Evolutionary conservation across 2,329 filamentous ascomycete genomes (phyloP), one percentile per base, ranked within the genome.

Genomic region (Mollisiaceae sp.): DNA sequence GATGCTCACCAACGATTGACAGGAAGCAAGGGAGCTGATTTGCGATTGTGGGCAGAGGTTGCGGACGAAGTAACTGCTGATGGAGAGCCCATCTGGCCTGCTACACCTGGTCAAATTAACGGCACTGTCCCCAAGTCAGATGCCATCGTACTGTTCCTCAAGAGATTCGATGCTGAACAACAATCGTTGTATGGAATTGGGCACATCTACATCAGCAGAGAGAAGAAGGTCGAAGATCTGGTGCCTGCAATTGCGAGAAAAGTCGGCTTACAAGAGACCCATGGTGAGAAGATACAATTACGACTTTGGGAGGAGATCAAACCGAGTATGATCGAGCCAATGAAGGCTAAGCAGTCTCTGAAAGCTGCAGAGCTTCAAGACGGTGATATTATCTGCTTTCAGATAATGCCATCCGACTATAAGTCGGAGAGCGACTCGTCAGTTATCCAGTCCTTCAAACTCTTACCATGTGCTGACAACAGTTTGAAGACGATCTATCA

Each of bases 291-390:
- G 74, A 76, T 88, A 43, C 76, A 83, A n/a, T 54, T 91, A 66
- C 84, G 86, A 72, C 85, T 99, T 24, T 98, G 89, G 81, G 95
- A 99, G 84, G 95, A 99, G 81, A 98, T 99, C 79, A 99, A 98
- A 79, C 93, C 94, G 60, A 92, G 89, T 66, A 98, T 98, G 94
- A 97, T 99, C 71, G 96, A 99, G 76, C 85, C 87, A 8, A 90
- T 99, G 82, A 98, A 97, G 79, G 86, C 90, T 0, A 98, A 97
- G 80, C 89, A 93, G 75, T 93, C 93, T 0, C 84, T 99, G 66
- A 91, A 93, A 70, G 89, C 92, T 66, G 95, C 95, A 1, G 96
- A 99, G 77, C 91, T 99, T 27, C 94, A 98, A 76, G 94, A 99
- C 73, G 95, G 95, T 58, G 95, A 99, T 75, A 97, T 99, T 71